Evolutionary conservation across 331 rosid species (phyloP).

Genomic region (Rosa hybrid): DNA sequence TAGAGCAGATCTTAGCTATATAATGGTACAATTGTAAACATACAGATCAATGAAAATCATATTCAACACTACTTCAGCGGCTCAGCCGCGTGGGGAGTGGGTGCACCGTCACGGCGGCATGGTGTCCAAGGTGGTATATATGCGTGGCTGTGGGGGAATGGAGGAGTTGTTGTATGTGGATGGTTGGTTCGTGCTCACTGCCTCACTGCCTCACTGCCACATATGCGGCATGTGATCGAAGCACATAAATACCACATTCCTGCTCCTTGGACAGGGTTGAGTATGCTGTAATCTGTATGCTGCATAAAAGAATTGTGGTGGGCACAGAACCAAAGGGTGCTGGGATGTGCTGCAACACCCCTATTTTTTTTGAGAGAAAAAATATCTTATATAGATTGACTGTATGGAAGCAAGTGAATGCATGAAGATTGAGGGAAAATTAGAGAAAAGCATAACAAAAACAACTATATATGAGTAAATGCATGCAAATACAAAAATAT

Average conservation of each 20-base stretch:
- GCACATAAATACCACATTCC: not conserved
- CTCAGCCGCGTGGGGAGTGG: not conserved
- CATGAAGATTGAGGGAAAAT: too few species aligned
- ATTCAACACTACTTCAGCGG: not conserved
- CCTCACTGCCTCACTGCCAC: not conserved
- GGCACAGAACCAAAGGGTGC: not conserved
- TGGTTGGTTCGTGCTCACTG: not conserved
- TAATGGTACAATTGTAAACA: too few species aligned
- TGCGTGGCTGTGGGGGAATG: not conserved
- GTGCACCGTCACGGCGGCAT: constrained; percentile 20
- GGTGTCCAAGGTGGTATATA: not conserved
- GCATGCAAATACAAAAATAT: not conserved
- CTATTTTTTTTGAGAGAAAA: not conserved
- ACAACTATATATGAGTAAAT: too few species aligned
- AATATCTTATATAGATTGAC: not conserved
- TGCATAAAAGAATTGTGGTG: too few species aligned
- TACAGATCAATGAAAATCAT: too few species aligned
- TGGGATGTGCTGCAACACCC: not conserved
- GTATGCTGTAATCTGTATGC: too few species aligned
- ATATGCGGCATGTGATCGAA: constrained; percentile 3
- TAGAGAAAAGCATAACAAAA: too few species aligned
- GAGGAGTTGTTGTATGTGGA: not conserved
- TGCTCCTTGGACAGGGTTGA: not conserved
- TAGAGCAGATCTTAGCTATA: too few species aligned
- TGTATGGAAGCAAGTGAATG: not conserved